These are phyloP conservation scores for Rosa hybrid DNA, from an alignment of 331 rosid genomes.

Conservation along the genomic window DNA sequence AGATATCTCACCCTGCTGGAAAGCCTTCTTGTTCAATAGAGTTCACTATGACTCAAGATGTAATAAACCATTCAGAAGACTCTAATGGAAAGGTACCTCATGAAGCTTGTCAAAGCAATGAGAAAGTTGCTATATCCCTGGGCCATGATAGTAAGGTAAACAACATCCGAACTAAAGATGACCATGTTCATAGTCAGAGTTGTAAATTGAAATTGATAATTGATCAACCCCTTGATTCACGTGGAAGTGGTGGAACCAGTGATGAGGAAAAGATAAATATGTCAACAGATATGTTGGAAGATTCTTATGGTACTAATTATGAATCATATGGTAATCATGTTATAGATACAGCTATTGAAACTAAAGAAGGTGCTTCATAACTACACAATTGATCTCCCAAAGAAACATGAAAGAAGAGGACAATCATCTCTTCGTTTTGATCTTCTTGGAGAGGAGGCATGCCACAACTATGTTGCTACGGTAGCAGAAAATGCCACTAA, in stretches of 20 bases:
- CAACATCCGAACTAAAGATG: conserved; percentile 28
- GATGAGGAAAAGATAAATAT: conserved; percentile 81
- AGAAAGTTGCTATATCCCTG: conserved; percentile 33
- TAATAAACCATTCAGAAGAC: conserved; percentile 27
- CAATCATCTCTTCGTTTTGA: too few relatives aligned
- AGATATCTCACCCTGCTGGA: conserved; percentile 13
- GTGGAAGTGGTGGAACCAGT: conserved; percentile 54
- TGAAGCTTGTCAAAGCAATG: conserved; percentile 36
- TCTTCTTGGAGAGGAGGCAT: too few relatives aligned
- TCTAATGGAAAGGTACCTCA: conserved; percentile 26
- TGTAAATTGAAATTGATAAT: conserved; percentile 6
- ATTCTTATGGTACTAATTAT: conserved; percentile 58
- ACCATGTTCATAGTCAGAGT: conserved; percentile 28
- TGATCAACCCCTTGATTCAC: conserved; percentile 36
- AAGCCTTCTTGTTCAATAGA: conserved; percentile 41
- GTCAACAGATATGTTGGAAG: conserved; percentile 65
- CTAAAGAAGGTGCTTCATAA: conserved; percentile 25
- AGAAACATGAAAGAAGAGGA: too few relatives aligned
- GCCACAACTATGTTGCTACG: too few relatives aligned
- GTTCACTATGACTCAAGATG: conserved; percentile 30
- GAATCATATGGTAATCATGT: conserved; percentile 81
- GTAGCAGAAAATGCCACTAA: too few relatives aligned
- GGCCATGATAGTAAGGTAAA: conserved; percentile 33
- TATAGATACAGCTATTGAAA: conserved; percentile 46
- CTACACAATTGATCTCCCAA: too few relatives aligned